Evolutionary conservation across 1,284 basidiomycete genomes (phyloP).

Genomic region (Wolfiporia cocos): DNA sequence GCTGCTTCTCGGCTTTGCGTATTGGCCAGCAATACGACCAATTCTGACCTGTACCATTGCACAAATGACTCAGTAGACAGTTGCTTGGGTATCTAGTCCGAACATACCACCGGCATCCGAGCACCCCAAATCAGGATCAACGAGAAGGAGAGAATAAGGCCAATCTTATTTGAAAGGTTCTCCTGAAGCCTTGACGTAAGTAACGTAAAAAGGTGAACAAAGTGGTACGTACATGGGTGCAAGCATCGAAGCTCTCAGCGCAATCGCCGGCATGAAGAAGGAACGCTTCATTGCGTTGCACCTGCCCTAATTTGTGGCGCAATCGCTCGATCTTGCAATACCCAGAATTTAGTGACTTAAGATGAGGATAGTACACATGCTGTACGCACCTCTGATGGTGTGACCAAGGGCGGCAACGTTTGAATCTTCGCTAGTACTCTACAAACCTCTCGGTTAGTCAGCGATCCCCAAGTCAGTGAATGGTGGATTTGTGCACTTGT

Average conservation of each 20-base stretch:
- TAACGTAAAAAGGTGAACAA: neutral
- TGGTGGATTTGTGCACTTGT: slow-evolving; percentile 28
- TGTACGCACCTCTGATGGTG: slow-evolving; percentile 72
- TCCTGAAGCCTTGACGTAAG: slow-evolving; percentile 40
- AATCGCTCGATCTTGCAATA: slow-evolving; percentile 78
- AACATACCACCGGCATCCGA: slow-evolving; percentile 77
- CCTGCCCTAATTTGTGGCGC: slow-evolving; percentile 71
- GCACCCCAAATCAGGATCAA: slow-evolving; percentile 93
- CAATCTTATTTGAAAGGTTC: slow-evolving; percentile 92
- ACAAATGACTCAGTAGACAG: neutral
- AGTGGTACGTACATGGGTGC: slow-evolving; percentile 62
- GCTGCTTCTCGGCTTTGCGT: slow-evolving; percentile 93
- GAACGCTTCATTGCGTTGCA: slow-evolving; percentile 88
- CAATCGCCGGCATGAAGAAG: slow-evolving; percentile 96
- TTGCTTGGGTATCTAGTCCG: neutral
- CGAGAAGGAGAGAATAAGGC: slow-evolving; percentile 92
- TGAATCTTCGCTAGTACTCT: slow-evolving; percentile 77
- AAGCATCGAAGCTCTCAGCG: slow-evolving; percentile 91
- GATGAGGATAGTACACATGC: no score
- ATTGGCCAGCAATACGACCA: slow-evolving; percentile 92
- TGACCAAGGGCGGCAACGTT: slow-evolving; percentile 81
- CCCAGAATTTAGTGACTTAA: neutral
- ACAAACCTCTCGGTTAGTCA: no score
- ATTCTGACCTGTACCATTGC: slow-evolving; percentile 63
- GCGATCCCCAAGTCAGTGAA: neutral